A percentile compares a stretch with the other conserved stretches of the same genome.
phyloP scores from a whole-genome alignment of 1,284 basidiomycete genomes.

The Trametes versicolor region DNA sequence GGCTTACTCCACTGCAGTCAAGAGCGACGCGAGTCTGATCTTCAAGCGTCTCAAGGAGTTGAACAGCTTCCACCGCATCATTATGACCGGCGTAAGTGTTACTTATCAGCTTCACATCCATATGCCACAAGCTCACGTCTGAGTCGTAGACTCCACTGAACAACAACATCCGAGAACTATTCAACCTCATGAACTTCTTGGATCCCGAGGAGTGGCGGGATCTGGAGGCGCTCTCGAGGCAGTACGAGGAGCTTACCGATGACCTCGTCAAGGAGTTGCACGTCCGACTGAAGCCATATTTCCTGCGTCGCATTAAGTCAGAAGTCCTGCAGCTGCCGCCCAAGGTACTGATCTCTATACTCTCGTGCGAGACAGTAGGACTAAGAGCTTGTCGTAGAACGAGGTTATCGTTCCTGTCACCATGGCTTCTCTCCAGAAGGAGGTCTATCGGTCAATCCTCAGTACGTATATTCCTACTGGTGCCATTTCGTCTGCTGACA shows the following conservation, averaged over 20 bases:
- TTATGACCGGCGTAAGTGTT: constrained; percentile 86
- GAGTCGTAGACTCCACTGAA: constrained; percentile 86
- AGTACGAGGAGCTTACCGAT: constrained; percentile 81
- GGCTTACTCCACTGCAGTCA: constrained; percentile 60
- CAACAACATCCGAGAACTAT: constrained; percentile 95
- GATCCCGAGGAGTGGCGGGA: constrained; percentile 82
- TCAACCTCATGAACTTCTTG: constrained; percentile 95
- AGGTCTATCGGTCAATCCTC: constrained; percentile 87
- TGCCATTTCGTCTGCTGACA: background rate
- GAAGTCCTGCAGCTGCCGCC: constrained; percentile 93
- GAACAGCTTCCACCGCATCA: constrained; percentile 82
- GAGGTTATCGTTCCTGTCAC: constrained; percentile 94
- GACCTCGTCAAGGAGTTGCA: constrained; percentile 85
- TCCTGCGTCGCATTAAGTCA: constrained; percentile 91
- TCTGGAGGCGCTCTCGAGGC: constrained; percentile 74
- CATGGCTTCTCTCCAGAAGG: constrained; percentile 89
- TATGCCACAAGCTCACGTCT: background rate
- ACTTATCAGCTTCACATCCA: background rate
- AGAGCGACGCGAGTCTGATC: constrained; percentile 82
- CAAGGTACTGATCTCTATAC: constrained; percentile 64
- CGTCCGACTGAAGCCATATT: constrained; percentile 85
- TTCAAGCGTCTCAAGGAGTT: constrained; percentile 88
- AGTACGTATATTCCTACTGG: constrained; percentile 52
- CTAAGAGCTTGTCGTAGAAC: constrained; percentile 56
- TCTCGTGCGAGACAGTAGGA: background rate